Conservation (phyloP, 2,329 filamentous ascomycete genomes). For the Claviceps sp. region DNA sequence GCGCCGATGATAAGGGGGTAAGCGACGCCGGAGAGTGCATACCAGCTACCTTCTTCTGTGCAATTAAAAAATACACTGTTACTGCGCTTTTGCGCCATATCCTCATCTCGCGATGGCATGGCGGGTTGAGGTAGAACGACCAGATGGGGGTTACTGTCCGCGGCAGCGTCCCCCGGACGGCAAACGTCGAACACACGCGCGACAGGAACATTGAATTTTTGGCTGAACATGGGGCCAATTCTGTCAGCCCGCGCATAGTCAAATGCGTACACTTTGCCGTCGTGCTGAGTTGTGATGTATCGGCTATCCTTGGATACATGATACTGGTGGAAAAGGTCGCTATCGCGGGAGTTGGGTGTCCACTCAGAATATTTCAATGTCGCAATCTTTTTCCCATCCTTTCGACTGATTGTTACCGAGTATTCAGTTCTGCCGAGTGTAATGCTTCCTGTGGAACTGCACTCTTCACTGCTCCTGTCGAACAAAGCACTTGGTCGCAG, state of each 20-base stretch:
- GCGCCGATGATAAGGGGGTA: conserved; percentile 77
- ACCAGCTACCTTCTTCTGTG: conserved; percentile 81
- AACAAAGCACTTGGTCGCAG: conserved; percentile 53
- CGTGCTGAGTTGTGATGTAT: conserved; percentile 77
- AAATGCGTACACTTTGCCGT: conserved; percentile 72
- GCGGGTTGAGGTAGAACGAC: conserved; percentile 78
- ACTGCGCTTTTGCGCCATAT: conserved; percentile 37
- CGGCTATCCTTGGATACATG: conserved; percentile 66
- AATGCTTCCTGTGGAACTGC: conserved; percentile 65
- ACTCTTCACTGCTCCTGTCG: conserved; percentile 58
- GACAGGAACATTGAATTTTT: conserved; percentile 63
- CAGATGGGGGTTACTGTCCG: conserved; percentile 57
- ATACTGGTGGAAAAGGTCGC: conserved; percentile 77
- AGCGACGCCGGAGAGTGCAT: conserved; percentile 72
- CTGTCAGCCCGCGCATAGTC: conserved; percentile 46
- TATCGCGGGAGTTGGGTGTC: conserved; percentile 83
- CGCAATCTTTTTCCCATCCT: conserved; percentile 62
- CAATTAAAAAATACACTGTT: conserved; percentile 74
- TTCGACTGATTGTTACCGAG: conserved; percentile 70
- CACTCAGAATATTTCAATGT: conserved; percentile 90
- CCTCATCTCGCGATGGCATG: conserved; percentile 42
- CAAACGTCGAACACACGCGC: conserved; percentile 83
- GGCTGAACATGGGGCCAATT: conserved; percentile 47
- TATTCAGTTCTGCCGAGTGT: conserved; percentile 83
- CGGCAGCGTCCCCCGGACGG: conserved; percentile 50